A percentile compares a stretch with the other conserved stretches of the same genome.
These are phyloP conservation scores for Gastrodia elata DNA, from an alignment of 106 monocot genomes.

Conservation along the genomic window DNA sequence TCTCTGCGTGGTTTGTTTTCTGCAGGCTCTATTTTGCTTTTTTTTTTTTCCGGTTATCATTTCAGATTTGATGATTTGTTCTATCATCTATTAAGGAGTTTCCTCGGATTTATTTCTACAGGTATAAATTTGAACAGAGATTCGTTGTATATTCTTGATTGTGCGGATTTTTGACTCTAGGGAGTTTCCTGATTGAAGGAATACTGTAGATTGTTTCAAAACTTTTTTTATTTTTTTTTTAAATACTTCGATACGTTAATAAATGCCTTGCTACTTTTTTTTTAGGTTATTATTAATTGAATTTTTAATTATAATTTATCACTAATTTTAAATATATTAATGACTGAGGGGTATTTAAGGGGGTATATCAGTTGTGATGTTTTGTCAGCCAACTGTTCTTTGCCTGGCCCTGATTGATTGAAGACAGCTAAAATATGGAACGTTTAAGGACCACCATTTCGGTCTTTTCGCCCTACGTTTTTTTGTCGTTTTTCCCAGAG, in stretches of 20 bases:
- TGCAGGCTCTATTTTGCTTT: neutral
- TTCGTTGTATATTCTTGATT: neutral
- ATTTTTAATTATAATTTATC: too few relatives aligned
- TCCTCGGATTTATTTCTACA: neutral
- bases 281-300: too few relatives aligned
- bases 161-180: neutral
- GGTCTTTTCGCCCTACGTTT: too few relatives aligned
- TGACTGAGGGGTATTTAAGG: too few relatives aligned
- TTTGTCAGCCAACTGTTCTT: slow-evolving; percentile 1
- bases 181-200: neutral
- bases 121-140: neutral
- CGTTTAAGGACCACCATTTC: neutral
- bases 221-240: neutral
- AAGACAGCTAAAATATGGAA: neutral
- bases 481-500: neutral
- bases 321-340: too few relatives aligned
- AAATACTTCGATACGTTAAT: too few relatives aligned
- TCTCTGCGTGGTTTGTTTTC: neutral
- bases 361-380: neutral
- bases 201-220: neutral
- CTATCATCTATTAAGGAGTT: neutral
- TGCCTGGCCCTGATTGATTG: neutral
- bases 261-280: too few relatives aligned
- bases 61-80: neutral
- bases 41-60: neutral